phyloP scores from a whole-genome alignment of 2,329 filamentous ascomycete species.

The Epicoccum sorghinum region DNA sequence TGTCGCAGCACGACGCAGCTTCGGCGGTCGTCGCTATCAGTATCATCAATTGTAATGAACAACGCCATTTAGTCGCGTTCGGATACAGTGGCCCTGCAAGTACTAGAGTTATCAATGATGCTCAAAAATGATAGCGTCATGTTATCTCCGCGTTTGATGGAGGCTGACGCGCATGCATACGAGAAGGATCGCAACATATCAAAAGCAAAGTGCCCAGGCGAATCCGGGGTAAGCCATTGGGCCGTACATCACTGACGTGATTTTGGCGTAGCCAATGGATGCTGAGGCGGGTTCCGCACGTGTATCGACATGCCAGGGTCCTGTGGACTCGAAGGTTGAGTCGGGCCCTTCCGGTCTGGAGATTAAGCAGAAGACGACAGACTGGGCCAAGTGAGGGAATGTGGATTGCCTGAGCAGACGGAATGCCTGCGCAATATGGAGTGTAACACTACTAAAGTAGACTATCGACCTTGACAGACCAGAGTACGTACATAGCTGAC shows the following conservation, averaged over 20 bases:
- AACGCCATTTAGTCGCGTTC: background rate
- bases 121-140: background rate
- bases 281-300: background rate
- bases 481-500: background rate
- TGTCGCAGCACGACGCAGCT: conserved; percentile 1
- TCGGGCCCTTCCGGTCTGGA: background rate
- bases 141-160: conserved; percentile 5
- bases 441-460: background rate
- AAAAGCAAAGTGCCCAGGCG: conserved; percentile 6
- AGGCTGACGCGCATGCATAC: conserved; percentile 3
- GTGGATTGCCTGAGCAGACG: background rate
- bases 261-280: background rate
- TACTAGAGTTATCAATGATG: background rate
- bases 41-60: conserved; percentile 8
- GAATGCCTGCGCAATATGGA: background rate
- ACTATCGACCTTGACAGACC: background rate
- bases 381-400: background rate
- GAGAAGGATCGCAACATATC: background rate
- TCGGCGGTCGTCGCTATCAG: background rate
- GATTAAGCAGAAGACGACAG: background rate
- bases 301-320: background rate
- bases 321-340: background rate
- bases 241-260: background rate
- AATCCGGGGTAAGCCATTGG: conserved; percentile 1
- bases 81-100: background rate